Percentiles rank a stretch among this genome's conserved stretches.
Conservation (phyloP, 176 grass and related monocot species). For the Puya raimondii region DNA sequence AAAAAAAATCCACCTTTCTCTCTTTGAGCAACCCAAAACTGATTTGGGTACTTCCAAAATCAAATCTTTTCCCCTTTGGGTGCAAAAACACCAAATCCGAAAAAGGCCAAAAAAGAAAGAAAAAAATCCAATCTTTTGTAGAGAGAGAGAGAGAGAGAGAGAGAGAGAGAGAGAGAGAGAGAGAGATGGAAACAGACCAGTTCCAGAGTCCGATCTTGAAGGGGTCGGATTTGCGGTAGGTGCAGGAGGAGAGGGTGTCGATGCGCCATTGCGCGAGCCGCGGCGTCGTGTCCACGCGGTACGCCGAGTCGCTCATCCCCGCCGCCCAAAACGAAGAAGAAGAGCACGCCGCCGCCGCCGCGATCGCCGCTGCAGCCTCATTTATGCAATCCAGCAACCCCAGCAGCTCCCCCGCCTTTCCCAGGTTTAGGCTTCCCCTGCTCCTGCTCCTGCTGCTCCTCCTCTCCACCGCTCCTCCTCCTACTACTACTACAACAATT, state of each 20-base stretch:
- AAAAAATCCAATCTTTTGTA: not conserved
- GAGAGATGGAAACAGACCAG: slow-evolving; percentile 32
- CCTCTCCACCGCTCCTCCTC: slow-evolving; percentile 29
- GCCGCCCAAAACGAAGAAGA: slow-evolving; percentile 18
- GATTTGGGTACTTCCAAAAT: not conserved
- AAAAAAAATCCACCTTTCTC: not conserved
- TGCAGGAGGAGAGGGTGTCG: slow-evolving; percentile 61
- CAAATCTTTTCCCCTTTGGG: not conserved
- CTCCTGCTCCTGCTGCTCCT: slow-evolving; percentile 31
- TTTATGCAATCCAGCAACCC: slow-evolving; percentile 91
- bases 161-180: too few relatives aligned
- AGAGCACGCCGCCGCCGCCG: slow-evolving; percentile 34
- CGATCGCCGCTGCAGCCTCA: slow-evolving; percentile 81
- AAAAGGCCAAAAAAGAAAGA: not conserved
- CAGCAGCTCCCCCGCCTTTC: slow-evolving; percentile 61
- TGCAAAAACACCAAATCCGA: not conserved
- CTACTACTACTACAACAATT: slow-evolving; percentile 14
- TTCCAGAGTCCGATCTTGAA: slow-evolving; percentile 97
- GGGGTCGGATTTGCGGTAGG: slow-evolving; percentile 79
- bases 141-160: too few relatives aligned
- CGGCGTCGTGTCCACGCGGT: slow-evolving; percentile 68
- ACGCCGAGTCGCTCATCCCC: slow-evolving; percentile 45
- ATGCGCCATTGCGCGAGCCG: slow-evolving; percentile 91
- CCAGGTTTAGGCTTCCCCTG: slow-evolving; percentile 46
- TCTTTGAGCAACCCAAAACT: too few relatives aligned